These are phyloP conservation scores for Scheffersomyces coipomensis DNA, from an alignment of 805 yeast species.

Conservation along the genomic window DNA sequence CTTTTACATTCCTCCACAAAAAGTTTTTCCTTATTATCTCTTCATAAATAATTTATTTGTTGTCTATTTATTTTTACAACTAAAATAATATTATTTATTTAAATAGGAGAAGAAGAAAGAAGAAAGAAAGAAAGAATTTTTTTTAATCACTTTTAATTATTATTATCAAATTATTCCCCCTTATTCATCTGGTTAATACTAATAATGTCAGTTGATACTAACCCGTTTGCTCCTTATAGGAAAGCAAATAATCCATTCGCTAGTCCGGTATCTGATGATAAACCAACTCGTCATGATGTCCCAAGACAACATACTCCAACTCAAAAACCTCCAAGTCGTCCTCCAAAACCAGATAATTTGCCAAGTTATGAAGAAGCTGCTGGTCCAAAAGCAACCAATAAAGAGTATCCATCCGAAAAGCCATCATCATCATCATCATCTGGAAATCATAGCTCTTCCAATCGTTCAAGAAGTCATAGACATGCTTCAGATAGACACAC, in stretches of 20 bases:
- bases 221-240: conserved; percentile 8
- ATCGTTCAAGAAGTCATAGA: conserved; percentile 7
- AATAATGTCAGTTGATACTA: conserved; percentile 1
- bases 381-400: conserved; percentile 39
- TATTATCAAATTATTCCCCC: no score
- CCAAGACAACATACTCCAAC: conserved; percentile 6
- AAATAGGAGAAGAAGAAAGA: no score
- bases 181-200: no score
- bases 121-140: no score
- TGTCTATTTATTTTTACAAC: no score
- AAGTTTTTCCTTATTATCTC: no score
- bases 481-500: conserved; percentile 9
- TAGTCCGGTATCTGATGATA: conserved; percentile 40
- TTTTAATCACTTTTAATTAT: no score
- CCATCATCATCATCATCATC: conserved; percentile 16
- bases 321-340: conserved; percentile 20
- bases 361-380: conserved; percentile 75
- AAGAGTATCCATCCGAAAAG: conserved; percentile 58
- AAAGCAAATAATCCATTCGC: conserved; percentile 56
- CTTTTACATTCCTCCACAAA: no score
- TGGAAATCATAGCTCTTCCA: conserved; percentile 5
- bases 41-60: no score
- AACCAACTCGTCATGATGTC: conserved; percentile 24
- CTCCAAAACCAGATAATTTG: conserved; percentile 26
- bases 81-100: no score